Base-by-base conservation (phyloP, 1,139 yeast species). In the Lipomyces yarrowii region DNA sequence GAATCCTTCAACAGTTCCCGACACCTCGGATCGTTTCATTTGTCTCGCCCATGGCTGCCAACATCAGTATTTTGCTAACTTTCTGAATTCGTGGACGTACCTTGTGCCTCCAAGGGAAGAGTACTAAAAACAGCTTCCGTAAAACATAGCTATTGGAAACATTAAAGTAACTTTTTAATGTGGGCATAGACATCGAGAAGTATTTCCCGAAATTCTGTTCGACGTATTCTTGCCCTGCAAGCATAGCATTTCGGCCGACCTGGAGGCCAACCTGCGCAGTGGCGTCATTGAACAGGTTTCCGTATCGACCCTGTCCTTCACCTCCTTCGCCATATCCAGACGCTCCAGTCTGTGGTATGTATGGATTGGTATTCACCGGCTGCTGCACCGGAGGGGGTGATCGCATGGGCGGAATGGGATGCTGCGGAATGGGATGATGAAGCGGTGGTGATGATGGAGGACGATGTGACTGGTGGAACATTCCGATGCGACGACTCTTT, bases 131-230 rank as follows among this genome's bases (percentile, higher is more conserved):
- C 54, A 96, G 77, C 75, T 96, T 96, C 57, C 83, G 82, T 67
- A 90, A 76, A 46, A 96, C 99, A 74, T 93, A 96, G 1, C 87
- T 82, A 76, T 94, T 96, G 62, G 97, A 89, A 48, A 96, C 97
- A 77, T 91, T 92, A 81, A 96, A 96, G 78, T 93, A 93, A 78
- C 89, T 90, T 71, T 89, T 87, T 72, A 91, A 79, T 65, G 90
- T 87, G 10, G 71, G 63, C 63, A 71, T 62, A 58, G 79, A 72
- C 64, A 79, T 74, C 68, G 80, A 72, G 71, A 77, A 74, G 62
- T 73, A 71, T 71, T 82, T 81, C 23, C 87, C 86, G 67, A 89
- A 82, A 76, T 89, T 90, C 71, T 87, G 87, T 70, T 89, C 91
- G 73, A 91, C 78, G 76, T 90, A 90, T 70, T 88, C 89, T 72